Base-by-base conservation (phyloP, 2,329 filamentous ascomycete genomes). In the Paecilomyces niveus region DNA sequence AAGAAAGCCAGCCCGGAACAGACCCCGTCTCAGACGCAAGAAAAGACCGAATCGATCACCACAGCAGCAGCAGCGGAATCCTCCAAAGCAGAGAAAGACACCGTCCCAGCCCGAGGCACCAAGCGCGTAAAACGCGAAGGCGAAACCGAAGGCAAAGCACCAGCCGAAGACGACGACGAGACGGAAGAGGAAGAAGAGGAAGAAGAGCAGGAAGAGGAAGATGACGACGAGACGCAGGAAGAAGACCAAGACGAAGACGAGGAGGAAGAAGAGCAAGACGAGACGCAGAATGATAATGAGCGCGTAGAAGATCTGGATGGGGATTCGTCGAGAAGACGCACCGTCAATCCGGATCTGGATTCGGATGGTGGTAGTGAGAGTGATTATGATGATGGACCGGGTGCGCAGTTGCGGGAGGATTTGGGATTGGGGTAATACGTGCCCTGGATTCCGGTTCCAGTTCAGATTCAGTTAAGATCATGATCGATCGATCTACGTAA, bases 31-130 rank as follows among this genome's bases (percentile, higher is more conserved):
- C 35, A 45, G 74, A 33, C 70, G 72, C 29, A 77, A 76, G 64
- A 71, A 73, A 53, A 69, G 70, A 64, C 77, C 81, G 63, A 82
- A 81, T 55, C 78, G 18, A 70, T 76, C 57, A 80, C 74, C 2
- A 77, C 78, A 61, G 81, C 80, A 1, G 71, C 70, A 33, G 70
- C 80, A 89, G 70, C 80, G 82, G 62, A 84, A 86, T 66, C 77
- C 92, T 67, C 21, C 3, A 59, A 54, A 13, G 63, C 58, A 10
- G 61, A 88, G 81, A 64, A 83, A 81, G 76, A 86, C 85, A 33
- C 86, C 92, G 88, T 83, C 15, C 39, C 39, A 8, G 55, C 58
- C 50, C 62, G 59, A 2, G 65, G 60, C 35, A 62, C 62, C 49
- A 68, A 66, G 56, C 52, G 63, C 26, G 26, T 60, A 22, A 65